A percentile compares a stretch with the other conserved stretches of the same genome.
These are phyloP conservation scores for Ceratobasidium theobromae DNA, from an alignment of 1,284 basidiomycete genomes.

Conservation along the genomic window DNA sequence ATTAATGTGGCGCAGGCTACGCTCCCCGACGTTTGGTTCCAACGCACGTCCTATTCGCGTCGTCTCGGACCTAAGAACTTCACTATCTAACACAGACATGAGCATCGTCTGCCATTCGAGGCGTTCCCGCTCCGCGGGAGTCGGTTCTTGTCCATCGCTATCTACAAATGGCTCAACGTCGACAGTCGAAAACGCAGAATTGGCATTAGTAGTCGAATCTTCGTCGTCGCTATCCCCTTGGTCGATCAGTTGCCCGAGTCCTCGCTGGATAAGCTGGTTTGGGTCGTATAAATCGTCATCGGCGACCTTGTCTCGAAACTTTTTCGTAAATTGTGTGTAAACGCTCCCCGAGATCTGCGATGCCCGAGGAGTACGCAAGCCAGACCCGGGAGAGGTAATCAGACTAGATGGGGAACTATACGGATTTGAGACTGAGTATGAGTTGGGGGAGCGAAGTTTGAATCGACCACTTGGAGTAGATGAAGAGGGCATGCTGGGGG, in stretches of 20 bases:
- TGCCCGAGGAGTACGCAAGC: neutral
- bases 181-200: conserved; percentile 10
- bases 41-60: conserved; percentile 79
- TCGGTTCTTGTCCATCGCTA: conserved; percentile 15
- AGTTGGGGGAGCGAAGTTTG: conserved; percentile 11
- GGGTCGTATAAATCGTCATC: conserved; percentile 30
- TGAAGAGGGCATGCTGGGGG: conserved; percentile 1
- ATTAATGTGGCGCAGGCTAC: conserved; percentile 63
- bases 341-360: neutral
- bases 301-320: conserved; percentile 19
- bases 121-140: conserved; percentile 64
- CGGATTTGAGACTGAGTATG: neutral
- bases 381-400: neutral
- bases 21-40: conserved; percentile 62
- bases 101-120: conserved; percentile 95
- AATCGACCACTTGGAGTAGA: neutral
- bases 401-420: neutral
- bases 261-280: conserved; percentile 55
- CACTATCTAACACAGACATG: conserved; percentile 86
- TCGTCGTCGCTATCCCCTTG: conserved; percentile 72
- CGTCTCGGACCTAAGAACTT: conserved; percentile 92
- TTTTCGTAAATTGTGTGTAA: conserved; percentile 19
- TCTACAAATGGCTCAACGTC: conserved; percentile 3
- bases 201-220: conserved; percentile 2
- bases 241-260: conserved; percentile 68